phyloP scores from a whole-genome alignment of 345 rosid species.

The Pistacia integerrima region DNA sequence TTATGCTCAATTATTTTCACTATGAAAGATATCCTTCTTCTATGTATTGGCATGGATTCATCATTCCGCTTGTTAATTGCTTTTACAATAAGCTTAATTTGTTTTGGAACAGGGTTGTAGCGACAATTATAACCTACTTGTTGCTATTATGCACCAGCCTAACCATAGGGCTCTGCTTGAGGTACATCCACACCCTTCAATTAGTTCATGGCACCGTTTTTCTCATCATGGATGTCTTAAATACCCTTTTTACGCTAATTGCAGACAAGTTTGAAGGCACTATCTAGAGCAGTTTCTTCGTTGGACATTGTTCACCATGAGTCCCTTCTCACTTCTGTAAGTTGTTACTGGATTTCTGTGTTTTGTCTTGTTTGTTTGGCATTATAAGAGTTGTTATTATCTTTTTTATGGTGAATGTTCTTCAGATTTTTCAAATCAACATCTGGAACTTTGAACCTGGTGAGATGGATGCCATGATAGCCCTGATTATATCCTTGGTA shows the following conservation, averaged over 20 bases:
- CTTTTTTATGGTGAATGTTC: constrained; percentile 10
- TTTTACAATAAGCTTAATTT: neutral
- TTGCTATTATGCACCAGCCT: constrained; percentile 54
- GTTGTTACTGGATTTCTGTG: constrained; percentile 20
- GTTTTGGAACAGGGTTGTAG: constrained; percentile 50
- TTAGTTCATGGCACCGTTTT: neutral
- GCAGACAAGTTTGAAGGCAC: constrained; percentile 68
- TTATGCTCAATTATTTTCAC: neutral
- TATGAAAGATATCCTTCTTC: neutral
- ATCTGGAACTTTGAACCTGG: constrained; percentile 68
- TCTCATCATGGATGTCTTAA: neutral
- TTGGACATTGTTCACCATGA: constrained; percentile 58
- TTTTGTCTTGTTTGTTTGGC: neutral
- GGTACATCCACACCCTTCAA: constrained; percentile 40
- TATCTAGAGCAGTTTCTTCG: constrained; percentile 70
- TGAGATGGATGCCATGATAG: constrained; percentile 73
- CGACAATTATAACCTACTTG: constrained; percentile 60
- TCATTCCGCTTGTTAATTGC: neutral
- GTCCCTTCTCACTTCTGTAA: constrained; percentile 66
- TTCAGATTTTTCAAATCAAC: constrained; percentile 73
- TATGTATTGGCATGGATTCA: neutral
- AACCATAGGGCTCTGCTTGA: constrained; percentile 75
- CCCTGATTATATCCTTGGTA: constrained; percentile 70
- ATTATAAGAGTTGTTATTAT: constrained; percentile 2
- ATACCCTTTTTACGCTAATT: constrained; percentile 8